A percentile compares a stretch with the other conserved stretches of the same genome.
Evolutionary conservation across 768 basidiomycete genomes (phyloP).

Genomic region (Strobilomyces confusus): DNA sequence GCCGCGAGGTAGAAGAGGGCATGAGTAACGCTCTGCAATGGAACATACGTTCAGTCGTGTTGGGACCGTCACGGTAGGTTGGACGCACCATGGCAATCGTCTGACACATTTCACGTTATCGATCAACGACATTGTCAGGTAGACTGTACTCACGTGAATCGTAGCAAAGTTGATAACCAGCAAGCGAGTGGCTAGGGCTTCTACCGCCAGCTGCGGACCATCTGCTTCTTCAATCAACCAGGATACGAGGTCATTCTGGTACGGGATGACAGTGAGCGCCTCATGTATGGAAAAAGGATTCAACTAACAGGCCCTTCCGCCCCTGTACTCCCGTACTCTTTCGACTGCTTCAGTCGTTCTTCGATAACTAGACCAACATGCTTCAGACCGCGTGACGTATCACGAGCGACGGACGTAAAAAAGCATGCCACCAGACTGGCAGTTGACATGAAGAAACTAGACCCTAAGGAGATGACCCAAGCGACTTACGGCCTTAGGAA

Average conservation of each 20-base stretch:
- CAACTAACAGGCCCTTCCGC: neutral
- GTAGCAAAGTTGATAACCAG: neutral
- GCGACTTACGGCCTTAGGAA: neutral
- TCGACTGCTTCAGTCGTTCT: neutral
- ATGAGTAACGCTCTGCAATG: neutral
- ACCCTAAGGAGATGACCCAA: neutral
- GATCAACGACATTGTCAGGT: neutral
- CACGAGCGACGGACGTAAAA: neutral
- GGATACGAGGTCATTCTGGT: neutral
- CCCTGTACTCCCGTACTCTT: neutral
- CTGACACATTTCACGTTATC: too few relatives aligned
- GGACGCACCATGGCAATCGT: neutral
- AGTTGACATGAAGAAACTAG: neutral
- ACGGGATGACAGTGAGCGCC: neutral
- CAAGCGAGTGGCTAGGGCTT: neutral
- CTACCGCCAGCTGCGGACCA: neutral
- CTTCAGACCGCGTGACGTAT: neutral
- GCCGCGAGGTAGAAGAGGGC: neutral
- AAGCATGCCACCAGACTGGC: neutral
- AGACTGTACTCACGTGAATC: neutral
- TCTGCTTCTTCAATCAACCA: neutral
- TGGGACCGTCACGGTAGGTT: neutral
- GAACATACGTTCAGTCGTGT: neutral
- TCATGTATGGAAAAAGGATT: neutral
- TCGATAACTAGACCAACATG: neutral